A percentile compares a stretch with the other conserved stretches of the same genome.
Evolutionary conservation across 345 rosid genomes (phyloP).

Genomic region (Camelina neglecta): DNA sequence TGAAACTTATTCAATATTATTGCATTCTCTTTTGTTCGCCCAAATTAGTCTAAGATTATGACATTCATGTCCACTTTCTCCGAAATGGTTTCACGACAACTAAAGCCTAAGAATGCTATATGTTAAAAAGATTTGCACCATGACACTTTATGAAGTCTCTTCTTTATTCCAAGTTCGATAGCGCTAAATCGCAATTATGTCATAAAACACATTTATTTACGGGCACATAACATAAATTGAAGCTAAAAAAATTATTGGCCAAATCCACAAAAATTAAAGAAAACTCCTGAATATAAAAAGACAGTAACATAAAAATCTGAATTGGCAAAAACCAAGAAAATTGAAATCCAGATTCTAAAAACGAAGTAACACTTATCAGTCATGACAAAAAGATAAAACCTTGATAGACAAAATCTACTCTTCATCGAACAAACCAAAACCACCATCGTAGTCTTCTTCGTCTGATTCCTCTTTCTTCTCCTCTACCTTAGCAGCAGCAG

Average conservation of each 20-base stretch:
- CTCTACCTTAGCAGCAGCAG: constrained; percentile 40
- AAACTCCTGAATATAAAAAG: background rate
- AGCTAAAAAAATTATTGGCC: background rate
- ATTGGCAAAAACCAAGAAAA: constrained; percentile 27
- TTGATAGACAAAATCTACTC: constrained; percentile 20
- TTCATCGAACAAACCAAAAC: constrained; percentile 43
- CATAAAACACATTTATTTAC: too few relatives aligned
- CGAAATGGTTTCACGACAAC: background rate
- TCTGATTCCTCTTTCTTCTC: constrained; percentile 49
- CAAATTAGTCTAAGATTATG: background rate
- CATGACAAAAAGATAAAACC: constrained; percentile 20
- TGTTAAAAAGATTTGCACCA: background rate
- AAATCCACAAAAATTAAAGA: background rate
- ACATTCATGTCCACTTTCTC: background rate
- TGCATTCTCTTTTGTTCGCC: background rate
- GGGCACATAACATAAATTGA: background rate
- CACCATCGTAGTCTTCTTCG: constrained; percentile 47
- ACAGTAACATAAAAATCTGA: constrained; percentile 18
- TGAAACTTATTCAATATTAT: background rate
- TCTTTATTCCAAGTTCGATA: too few relatives aligned
- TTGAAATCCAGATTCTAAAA: constrained; percentile 18
- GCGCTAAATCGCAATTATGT: background rate
- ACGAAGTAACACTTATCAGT: constrained; percentile 14
- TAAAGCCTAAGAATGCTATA: background rate
- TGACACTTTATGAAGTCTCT: background rate